Evolutionary conservation across 1,139 yeast species (phyloP), one percentile per base, ranked within the genome.

Genomic region (Meyerozyma carpophila): DNA sequence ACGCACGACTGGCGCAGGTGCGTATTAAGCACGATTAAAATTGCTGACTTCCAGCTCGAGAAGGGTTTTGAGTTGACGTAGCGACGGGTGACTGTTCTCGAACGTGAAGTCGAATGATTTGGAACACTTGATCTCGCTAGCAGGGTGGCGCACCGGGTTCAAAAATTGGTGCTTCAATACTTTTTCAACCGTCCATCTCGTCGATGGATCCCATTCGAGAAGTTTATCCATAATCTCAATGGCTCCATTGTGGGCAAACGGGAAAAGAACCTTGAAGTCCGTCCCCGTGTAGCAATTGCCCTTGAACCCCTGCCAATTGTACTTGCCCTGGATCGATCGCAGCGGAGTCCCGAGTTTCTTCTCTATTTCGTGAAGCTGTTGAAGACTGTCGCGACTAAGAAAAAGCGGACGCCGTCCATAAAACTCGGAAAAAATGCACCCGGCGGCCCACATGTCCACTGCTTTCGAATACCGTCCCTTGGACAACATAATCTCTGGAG

Each of bases 391-490:
- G 47, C 78, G 78, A 0, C 93, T 93, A 47, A 79, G 76, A 54
- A 85, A 84, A n/a, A 84, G 57, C 1, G 93, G 93, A 52, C 73
- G 74, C 50, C 94, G 68, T 0, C 87, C 88, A 53, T 82, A 84
- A 37, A 85, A 66, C 56, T 85, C 94, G 0, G 80, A 91, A 45
- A 84, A 61, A n/a, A 85, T 84, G 55, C 94, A 85, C 1, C 94
- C 94, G 27, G 82, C 75, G 0, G 98, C 96, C 98, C 98, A 93
- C 36, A 91, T 78, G 67, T 93, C 98, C 37, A 89, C 79, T 0
- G 95, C 90, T 42, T 70, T 75, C 0, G 93, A 79, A 60, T 93
- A 89, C 53, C 65, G 65, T 8, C 75, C 74, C 50, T 79, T 78
- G 49, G 93, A 74, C 45, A 93, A 69, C 38, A 93, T 70, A 38